phyloP scores from a whole-genome alignment of 2,329 filamentous ascomycete genomes.

The Ophiocordyceps unilateralis region DNA sequence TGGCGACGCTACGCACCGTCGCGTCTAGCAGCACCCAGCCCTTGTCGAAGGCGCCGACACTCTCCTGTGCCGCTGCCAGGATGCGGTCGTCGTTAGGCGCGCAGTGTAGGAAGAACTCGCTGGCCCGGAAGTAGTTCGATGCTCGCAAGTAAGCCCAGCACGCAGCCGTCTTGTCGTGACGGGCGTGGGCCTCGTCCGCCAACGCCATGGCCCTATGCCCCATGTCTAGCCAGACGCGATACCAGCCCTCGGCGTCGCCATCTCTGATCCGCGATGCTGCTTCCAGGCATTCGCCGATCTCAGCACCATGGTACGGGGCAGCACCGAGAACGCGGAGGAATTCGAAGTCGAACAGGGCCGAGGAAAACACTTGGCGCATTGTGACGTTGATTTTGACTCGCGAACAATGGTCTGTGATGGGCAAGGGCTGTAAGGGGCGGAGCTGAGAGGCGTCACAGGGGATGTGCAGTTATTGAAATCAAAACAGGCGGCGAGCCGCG shows the following conservation, averaged over 20 bases:
- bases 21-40: constrained; percentile 13
- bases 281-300: constrained; percentile 22
- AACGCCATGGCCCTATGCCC: constrained; percentile 15
- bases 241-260: constrained; percentile 21
- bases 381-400: constrained; percentile 1
- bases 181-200: constrained; percentile 14
- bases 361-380: constrained; percentile 14
- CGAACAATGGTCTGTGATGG: constrained; percentile 6
- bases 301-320: constrained; percentile 16
- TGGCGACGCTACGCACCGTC: constrained; percentile 12
- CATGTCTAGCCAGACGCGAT: constrained; percentile 14
- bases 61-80: constrained; percentile 9
- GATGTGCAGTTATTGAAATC: background rate
- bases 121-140: constrained; percentile 21
- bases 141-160: constrained; percentile 20
- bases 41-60: constrained; percentile 9
- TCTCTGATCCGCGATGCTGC: constrained; percentile 18
- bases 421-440: background rate
- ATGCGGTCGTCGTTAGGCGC: constrained; percentile 10
- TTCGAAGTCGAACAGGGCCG: constrained; percentile 25
- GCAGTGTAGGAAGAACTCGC: constrained; percentile 13
- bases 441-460: background rate
- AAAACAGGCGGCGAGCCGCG: background rate
- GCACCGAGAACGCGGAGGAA: constrained; percentile 20
- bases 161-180: constrained; percentile 14